Evolutionary conservation across 2,329 filamentous ascomycete species (phyloP), one percentile per base, ranked within the genome.

Genomic region (Phialocephala subalpina): DNA sequence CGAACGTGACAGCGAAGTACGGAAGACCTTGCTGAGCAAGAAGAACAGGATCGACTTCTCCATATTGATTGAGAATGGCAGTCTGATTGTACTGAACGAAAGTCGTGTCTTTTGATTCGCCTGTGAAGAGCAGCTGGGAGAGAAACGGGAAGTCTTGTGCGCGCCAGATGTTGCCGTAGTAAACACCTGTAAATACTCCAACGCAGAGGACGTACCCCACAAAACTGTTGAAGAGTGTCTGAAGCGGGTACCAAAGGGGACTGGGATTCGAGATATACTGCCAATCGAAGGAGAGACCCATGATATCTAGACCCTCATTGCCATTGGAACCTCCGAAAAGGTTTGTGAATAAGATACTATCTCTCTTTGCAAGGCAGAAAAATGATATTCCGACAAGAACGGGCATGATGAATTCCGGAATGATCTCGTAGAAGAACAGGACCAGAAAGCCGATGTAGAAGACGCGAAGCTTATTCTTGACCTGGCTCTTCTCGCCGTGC

Each of bases 291-390:
- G 74, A 78, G 18, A 58, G 27, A 16, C 55, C 55, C 33, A 35
- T 79, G 59, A 16, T 72, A 75, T 6, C 81, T 67, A 82, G 70
- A 18, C 81, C 81, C 66, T 83, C 81, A 64, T 83, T 81, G 3
- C 78, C 79, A 45, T 76, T 76, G 2, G 81, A 75, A 16, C 82
- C 83, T 1, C 82, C 82, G 65, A 84, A 84, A 20, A 84, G 71
- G 42, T 82, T 81, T 27, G 81, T 83, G 57, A 84, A 82, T 7
- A 81, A 70, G 0, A 78, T 66, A 60, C 73, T 82, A 55, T 80
- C 72, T 36, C 79, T 77, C 11, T 80, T 78, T 0, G 82, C 79
- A 3, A 84, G 76, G 67, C 82, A 84, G 60, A 83, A 82, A 33
- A 84, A 74, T 2, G 73, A 77, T 14, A 81, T 68, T 20, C 78